A percentile compares a stretch with the other conserved stretches of the same genome.
These are phyloP conservation scores for Yamadazyma oceani DNA, from an alignment of 1,139 yeast genomes.

Conservation along the genomic window DNA sequence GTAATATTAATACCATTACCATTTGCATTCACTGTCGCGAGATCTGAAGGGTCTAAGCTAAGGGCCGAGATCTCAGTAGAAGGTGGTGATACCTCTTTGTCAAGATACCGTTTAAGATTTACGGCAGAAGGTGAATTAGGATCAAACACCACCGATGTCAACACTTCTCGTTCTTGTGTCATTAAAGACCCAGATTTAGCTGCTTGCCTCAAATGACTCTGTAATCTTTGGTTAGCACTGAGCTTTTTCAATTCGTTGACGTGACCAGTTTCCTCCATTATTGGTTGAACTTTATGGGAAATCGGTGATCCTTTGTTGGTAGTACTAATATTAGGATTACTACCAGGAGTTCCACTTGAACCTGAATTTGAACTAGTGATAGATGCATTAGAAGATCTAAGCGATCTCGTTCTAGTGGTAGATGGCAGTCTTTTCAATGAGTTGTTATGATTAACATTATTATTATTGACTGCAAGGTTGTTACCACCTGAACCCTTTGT, in stretches of 20 bases:
- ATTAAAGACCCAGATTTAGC: slow-evolving; percentile 39
- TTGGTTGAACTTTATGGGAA: slow-evolving; percentile 4
- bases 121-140: slow-evolving; percentile 36
- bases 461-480: slow-evolving; percentile 7
- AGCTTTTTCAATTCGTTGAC: slow-evolving; percentile 15
- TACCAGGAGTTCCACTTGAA: slow-evolving; percentile 3
- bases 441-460: slow-evolving; percentile 7
- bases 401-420: slow-evolving; percentile 7
- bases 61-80: slow-evolving; percentile 1
- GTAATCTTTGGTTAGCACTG: slow-evolving; percentile 43
- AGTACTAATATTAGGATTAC: slow-evolving; percentile 8
- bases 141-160: slow-evolving; percentile 41
- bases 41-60: background rate
- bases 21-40: background rate
- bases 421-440: slow-evolving; percentile 12
- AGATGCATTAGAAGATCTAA: slow-evolving; percentile 2
- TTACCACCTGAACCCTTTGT: background rate
- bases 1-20: background rate
- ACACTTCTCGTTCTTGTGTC: slow-evolving; percentile 40
- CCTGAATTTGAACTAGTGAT: slow-evolving; percentile 2
- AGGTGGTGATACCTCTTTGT: slow-evolving; percentile 10
- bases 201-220: slow-evolving; percentile 41
- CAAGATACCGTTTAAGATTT: slow-evolving; percentile 24
- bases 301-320: slow-evolving; percentile 7
- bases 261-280: slow-evolving; percentile 8